Percentiles rank a stretch among this genome's conserved stretches.
Conservation (phyloP, 805 yeast genomes). For the Starmerella bacillaris region DNA sequence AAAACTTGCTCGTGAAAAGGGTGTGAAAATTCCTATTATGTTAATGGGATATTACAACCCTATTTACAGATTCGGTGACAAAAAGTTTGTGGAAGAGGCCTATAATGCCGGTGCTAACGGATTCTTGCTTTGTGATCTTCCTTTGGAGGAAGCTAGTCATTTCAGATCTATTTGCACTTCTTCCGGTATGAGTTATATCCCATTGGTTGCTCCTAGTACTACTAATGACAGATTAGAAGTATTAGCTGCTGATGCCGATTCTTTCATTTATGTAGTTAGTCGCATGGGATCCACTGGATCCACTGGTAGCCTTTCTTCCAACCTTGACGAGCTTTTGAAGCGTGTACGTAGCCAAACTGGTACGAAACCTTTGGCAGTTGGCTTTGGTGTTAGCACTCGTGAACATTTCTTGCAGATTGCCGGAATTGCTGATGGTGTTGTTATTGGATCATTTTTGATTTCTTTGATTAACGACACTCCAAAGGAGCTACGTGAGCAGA, state of each 20-base stretch:
- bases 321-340: slow-evolving; percentile 47
- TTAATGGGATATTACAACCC: slow-evolving; percentile 99
- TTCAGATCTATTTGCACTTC: slow-evolving; percentile 56
- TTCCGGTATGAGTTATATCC: slow-evolving; percentile 66
- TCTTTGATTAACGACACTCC: slow-evolving; percentile 48
- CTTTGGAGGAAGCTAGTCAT: slow-evolving; percentile 91
- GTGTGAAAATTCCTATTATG: slow-evolving; percentile 75
- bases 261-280: slow-evolving; percentile 89
- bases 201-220: slow-evolving; percentile 92
- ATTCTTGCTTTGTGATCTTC: slow-evolving; percentile 82
- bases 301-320: slow-evolving; percentile 39
- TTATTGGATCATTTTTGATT: slow-evolving; percentile 77
- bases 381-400: slow-evolving; percentile 90
- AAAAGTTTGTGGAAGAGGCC: slow-evolving; percentile 58
- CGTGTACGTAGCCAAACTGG: slow-evolving; percentile 64
- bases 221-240: slow-evolving; percentile 71
- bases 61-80: slow-evolving; percentile 74
- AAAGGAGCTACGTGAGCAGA: slow-evolving; percentile 33
- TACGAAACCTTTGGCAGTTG: slow-evolving; percentile 75
- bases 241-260: slow-evolving; percentile 74
- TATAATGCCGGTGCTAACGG: slow-evolving; percentile 86
- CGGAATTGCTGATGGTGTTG: slow-evolving; percentile 78
- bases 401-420: slow-evolving; percentile 77
- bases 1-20: slow-evolving; percentile 53
- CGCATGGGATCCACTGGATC: slow-evolving; percentile 98